phyloP scores from a whole-genome alignment of 208 protist species.

The Herpetomonas samuelpessoai region DNA sequence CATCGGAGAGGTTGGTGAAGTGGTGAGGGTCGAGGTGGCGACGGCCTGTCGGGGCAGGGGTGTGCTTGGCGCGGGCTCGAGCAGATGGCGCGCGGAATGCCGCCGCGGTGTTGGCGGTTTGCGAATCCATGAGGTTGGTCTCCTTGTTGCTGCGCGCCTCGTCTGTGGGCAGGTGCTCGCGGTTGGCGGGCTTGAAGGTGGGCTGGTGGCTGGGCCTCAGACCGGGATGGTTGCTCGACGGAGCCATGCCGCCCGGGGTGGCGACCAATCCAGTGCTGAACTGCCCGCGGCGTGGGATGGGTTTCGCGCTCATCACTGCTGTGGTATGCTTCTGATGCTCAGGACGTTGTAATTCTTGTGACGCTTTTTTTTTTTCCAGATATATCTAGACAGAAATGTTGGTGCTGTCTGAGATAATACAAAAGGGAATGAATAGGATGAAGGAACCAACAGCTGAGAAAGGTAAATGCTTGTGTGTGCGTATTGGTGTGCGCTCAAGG shows the following conservation, averaged over 20 bases:
- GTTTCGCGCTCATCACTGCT: not conserved
- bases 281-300: not conserved
- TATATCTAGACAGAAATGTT: no score
- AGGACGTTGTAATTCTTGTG: not conserved
- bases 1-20: constrained; percentile 56
- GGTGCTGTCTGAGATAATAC: constrained; percentile 4
- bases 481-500: not conserved
- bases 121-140: constrained; percentile 4
- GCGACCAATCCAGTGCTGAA: constrained; percentile 22
- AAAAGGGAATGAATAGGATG: constrained; percentile 1
- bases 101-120: no score
- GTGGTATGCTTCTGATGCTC: not conserved
- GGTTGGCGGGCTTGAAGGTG: constrained; percentile 1
- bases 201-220: constrained; percentile 9
- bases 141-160: constrained; percentile 5
- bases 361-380: no score
- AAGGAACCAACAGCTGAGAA: not conserved
- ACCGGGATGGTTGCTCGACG: constrained; percentile 11
- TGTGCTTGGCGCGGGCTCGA: not conserved
- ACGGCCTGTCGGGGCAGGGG: constrained; percentile 7
- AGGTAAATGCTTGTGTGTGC: constrained; percentile 2
- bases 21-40: constrained; percentile 60
- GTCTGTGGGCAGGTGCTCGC: constrained; percentile 6
- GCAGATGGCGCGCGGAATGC: no score
- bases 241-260: constrained; percentile 27